Evolutionary conservation across 2,329 filamentous ascomycete genomes (phyloP), one percentile per base, ranked within the genome.

Genomic region (Fusarium sp.): DNA sequence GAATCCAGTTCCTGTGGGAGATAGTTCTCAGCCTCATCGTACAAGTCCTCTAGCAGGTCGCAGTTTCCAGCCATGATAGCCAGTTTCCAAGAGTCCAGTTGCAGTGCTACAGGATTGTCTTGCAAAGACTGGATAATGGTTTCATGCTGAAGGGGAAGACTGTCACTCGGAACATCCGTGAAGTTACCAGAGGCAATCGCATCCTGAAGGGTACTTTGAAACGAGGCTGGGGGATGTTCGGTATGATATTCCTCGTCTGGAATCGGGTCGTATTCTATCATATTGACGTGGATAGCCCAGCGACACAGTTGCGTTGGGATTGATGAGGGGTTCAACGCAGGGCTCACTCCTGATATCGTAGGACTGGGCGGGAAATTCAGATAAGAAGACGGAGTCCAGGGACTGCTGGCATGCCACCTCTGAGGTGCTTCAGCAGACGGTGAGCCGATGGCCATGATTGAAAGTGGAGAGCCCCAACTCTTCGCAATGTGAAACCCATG

Each of bases 51-150:
- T 4, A 66, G 7, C 13, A 66, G 50, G 0, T 51, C 33, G 0
- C 0, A 1, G 18, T 63, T 68, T 14, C 58, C 66, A 2, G 58
- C 42, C 39, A 68, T 66, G 5, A 66, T 68, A 3, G 66, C 66
- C 2, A 66, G 18, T 15, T 57, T 66, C 50, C 49, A 66, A 15
- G 58, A 46, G 36, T 68, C 66, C 1, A 63, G 3, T 3, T 54
- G 14, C 0, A 68, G 40, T 17, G 36, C 15, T 0, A 5, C 2
- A 2, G 44, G 45, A 4, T 44, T 14, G 6, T 20, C 14, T 5
- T 49, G 20, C 13, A 68, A 43, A 11, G 54, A 64, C 7, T 26
- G 15, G 0, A 36, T 0, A 1, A 69, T 24, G 1, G 31, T n/a
- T 0, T 64, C 63, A 5, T 60, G 54, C 0, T 58, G 26, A 0